A percentile compares a stretch with the other conserved stretches of the same genome.
These are phyloP conservation scores for Yueomyces sinensis DNA, from an alignment of 805 yeast species.

Conservation along the genomic window DNA sequence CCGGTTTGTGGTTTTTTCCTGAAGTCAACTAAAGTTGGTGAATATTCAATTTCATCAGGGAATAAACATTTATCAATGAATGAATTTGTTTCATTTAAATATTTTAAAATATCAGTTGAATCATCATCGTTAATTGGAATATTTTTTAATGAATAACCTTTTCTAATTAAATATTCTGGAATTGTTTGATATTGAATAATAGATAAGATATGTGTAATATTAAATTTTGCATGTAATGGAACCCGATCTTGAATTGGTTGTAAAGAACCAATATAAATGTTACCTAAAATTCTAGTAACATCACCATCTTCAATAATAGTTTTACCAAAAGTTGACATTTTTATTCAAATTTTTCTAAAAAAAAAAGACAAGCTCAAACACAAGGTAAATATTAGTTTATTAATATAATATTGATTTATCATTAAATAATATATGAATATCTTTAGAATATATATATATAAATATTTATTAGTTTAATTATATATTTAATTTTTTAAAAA, in stretches of 20 bases:
- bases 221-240: constrained; percentile 36
- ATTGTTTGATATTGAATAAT: constrained; percentile 55
- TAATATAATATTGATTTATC: too few species aligned
- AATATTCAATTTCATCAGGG: constrained; percentile 25
- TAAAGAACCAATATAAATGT: constrained; percentile 62
- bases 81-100: constrained; percentile 44
- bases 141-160: constrained; percentile 39
- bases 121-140: constrained; percentile 65
- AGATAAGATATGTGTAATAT: constrained; percentile 63
- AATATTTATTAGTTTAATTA: too few species aligned
- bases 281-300: constrained; percentile 55
- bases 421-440: too few species aligned
- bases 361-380: too few species aligned
- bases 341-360: too few species aligned
- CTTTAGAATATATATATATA: too few species aligned
- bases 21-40: constrained; percentile 19
- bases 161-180: constrained; percentile 28
- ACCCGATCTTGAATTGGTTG: constrained; percentile 44
- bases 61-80: constrained; percentile 58
- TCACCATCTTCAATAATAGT: too few species aligned
- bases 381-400: too few species aligned
- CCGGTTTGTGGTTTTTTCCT: constrained; percentile 28
- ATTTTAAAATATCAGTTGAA: constrained; percentile 48
- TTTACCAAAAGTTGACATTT: too few species aligned
- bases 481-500: too few species aligned